Base-by-base conservation (phyloP, 2,329 filamentous ascomycete species). In the Alternaria postmessia region DNA sequence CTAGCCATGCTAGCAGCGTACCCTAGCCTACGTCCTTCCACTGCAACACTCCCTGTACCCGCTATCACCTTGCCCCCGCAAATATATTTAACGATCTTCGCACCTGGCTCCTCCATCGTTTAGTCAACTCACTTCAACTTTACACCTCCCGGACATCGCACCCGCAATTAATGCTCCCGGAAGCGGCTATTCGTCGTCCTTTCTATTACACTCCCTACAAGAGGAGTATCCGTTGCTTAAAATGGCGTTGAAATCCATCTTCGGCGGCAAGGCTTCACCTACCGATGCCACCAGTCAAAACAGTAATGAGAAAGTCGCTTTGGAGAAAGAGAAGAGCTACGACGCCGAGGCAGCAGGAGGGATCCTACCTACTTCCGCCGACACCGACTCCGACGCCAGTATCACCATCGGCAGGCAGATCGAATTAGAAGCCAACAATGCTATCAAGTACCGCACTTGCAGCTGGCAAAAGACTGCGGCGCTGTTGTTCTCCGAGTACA, bases 401-500 rank as follows among this genome's bases (percentile, higher is more conserved):
- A 60, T 85, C 44, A 81, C 80, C 36, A 78, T 88, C 43, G 85
- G 83, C 49, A 85, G 87, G 79, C 93, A 96, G 80, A 87, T 94
- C 65, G 91, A 89, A 54, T 76, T 91, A 63, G 94, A 97, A 78
- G 85, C 88, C 28, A 89, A 88, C 52, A 89, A 91, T 78, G 88
- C 89, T 11, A 97, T 97, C 79, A 89, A 96, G 81, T 97, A 97
- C 77, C 86, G 94, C 62, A 96, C 93, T 39, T 97, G 94, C 81
- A 94, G 90, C 68, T 97, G 94, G 94, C 90, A 92, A 74, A 97
- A 97, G 90, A 97, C 94, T 54, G 93, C 94, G 0, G 93, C 90
- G 1, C 79, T 97, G 68, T 87, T 97, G 52, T 97, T 97, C 80
- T 95, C 92, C 51, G 94, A 97, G 82, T 97, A 97, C 78, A 97